Conservation (phyloP, 2,329 filamentous ascomycete genomes). For the Sclerotinia nivalis region DNA sequence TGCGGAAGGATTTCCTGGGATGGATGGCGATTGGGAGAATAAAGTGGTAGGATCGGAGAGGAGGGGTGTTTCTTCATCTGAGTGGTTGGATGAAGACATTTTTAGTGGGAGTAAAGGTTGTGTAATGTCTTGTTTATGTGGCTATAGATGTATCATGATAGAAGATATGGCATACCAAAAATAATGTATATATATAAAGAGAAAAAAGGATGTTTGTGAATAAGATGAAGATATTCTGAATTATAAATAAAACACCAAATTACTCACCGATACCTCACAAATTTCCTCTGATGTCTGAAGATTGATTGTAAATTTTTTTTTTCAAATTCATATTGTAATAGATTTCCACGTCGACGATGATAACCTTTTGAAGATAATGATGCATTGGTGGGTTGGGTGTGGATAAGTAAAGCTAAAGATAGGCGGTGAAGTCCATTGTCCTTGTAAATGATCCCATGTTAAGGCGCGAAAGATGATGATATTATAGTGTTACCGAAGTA, state of each 20-base stretch:
- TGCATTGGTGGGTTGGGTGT: not conserved
- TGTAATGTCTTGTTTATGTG: not conserved
- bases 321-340: not conserved
- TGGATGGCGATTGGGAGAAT: not conserved
- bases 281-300: not conserved
- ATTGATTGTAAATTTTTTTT: not conserved
- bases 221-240: not conserved
- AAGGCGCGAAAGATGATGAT: not conserved
- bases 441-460: not conserved
- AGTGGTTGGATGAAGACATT: not conserved
- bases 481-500: too few relatives aligned
- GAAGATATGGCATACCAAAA: not conserved
- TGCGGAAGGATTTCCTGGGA: not conserved
- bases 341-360: not conserved
- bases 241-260: not conserved
- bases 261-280: not conserved
- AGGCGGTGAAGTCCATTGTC: not conserved
- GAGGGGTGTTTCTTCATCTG: constrained; percentile 39
- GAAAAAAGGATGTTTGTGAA: not conserved
- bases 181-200: not conserved
- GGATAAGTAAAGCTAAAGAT: not conserved
- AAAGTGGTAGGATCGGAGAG: constrained; percentile 28
- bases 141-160: not conserved
- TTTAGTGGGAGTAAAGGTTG: not conserved
- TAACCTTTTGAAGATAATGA: not conserved